These are phyloP conservation scores for Heliophila coronopifolia DNA, from an alignment of 441 rosid species.

Conservation along the genomic window DNA sequence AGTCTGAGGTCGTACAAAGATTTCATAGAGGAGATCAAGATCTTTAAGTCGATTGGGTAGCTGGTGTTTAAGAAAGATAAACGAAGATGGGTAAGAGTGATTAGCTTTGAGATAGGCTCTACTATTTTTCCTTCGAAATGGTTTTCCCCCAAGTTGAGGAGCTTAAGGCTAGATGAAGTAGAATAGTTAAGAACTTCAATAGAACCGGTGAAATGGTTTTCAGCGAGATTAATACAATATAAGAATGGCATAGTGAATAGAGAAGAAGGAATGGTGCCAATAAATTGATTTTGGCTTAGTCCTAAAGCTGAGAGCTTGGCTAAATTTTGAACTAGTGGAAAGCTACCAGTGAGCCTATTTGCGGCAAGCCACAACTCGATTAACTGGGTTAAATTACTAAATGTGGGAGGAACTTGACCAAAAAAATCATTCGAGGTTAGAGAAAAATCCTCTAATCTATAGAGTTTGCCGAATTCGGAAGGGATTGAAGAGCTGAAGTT, in stretches of 20 bases:
- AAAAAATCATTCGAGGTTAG: constrained; percentile 1
- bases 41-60: too few species aligned
- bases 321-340: not conserved
- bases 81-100: too few species aligned
- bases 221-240: not conserved
- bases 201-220: not conserved
- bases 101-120: too few species aligned
- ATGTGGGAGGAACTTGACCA: constrained; percentile 1
- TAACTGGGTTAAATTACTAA: not conserved
- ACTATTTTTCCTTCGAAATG: too few species aligned
- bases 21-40: too few species aligned
- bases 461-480: not conserved
- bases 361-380: not conserved
- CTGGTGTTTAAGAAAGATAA: too few species aligned
- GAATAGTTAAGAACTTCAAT: not conserved
- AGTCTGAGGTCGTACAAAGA: too few species aligned
- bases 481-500: constrained; percentile 6
- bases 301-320: not conserved
- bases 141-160: too few species aligned
- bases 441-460: constrained; percentile 2
- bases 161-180: too few species aligned
- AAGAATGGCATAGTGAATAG: not conserved
- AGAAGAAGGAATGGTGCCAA: not conserved
- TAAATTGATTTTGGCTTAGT: not conserved
- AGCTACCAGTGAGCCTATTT: not conserved